phyloP scores from a whole-genome alignment of 2,329 filamentous ascomycete species.

The Cladosporium sp. region DNA sequence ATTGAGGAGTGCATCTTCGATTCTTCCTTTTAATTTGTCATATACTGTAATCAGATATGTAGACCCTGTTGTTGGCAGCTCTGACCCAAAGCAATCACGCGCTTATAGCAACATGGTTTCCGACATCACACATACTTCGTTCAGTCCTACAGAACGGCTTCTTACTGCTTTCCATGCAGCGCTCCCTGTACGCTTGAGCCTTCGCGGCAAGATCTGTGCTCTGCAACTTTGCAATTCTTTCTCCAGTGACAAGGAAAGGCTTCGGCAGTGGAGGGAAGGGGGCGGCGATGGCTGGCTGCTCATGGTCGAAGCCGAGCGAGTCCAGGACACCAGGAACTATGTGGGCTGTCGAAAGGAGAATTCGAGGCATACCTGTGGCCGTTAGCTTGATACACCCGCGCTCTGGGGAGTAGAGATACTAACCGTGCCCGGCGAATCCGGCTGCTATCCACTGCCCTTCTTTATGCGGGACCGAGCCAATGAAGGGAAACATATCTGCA shows the following conservation, averaged over 20 bases:
- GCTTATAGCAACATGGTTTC: background rate
- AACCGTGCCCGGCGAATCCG: slow-evolving; percentile 51
- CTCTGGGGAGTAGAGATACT: background rate
- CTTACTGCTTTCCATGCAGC: slow-evolving; percentile 14
- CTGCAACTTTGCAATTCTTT: slow-evolving; percentile 23
- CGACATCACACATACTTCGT: slow-evolving; percentile 3
- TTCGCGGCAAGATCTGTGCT: slow-evolving; percentile 15
- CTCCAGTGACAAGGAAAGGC: slow-evolving; percentile 27
- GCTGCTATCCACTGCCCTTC: slow-evolving; percentile 42
- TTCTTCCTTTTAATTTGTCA: too few relatives aligned
- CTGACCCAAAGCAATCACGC: too few relatives aligned
- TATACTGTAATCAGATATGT: too few relatives aligned
- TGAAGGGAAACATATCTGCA: slow-evolving; percentile 47
- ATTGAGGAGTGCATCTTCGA: too few relatives aligned
- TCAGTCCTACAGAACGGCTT: slow-evolving; percentile 19
- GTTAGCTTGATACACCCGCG: background rate
- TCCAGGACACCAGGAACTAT: slow-evolving; percentile 25
- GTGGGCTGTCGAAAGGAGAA: slow-evolving; percentile 29
- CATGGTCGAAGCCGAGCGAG: slow-evolving; percentile 20
- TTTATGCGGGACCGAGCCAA: slow-evolving; percentile 39
- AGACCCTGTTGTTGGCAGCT: too few relatives aligned
- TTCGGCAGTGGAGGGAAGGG: slow-evolving; percentile 25
- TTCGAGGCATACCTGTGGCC: slow-evolving; percentile 30
- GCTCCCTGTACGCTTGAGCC: slow-evolving; percentile 14
- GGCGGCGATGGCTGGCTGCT: slow-evolving; percentile 18